Base-by-base conservation (phyloP, 2,329 filamentous ascomycete genomes). In the Penicillium polonicum region DNA sequence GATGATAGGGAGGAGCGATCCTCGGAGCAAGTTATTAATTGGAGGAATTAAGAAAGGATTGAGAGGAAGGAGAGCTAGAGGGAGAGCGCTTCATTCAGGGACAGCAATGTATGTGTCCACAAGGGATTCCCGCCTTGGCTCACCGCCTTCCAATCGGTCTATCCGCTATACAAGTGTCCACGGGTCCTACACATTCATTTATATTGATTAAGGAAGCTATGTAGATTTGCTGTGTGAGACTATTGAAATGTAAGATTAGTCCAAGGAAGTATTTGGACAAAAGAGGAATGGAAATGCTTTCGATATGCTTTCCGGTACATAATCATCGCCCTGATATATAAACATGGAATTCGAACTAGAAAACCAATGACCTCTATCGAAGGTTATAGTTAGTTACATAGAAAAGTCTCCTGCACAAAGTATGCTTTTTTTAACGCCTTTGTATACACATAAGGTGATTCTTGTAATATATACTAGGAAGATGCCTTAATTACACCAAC, bases 21-120 rank as follows among this genome's bases (percentile, higher is more conserved):
- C 63, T 65, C 61, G 49, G 48, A 46, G 38, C 57, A 49, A 53
- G 38, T 48, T 48, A 43, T 45, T 23, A 60, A 58, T 55, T 52
- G 59, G 35, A 56, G 59, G 36, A 59, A 59, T 55, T 52, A 63
- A 46, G 21, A 27, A 48, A 57, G 56, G 57, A 63, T 63, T 59
- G 61, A 57, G 57, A 56, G 59, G 42, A 60, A 55, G 60, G 51
- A 61, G 55, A 65, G 62, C 65, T 66, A 50, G 49, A 59, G 55
- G 60, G 49, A 57, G 55, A 42, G 55, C 48, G 29, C 55, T 57
- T 59, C 59, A 49, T 51, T 67, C 64, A 67, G 65, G 65, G 65
- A 67, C 65, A 57, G 55, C 55, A 67, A 66, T 64, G 59, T 65
- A 66, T 67, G 65, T 67, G 65, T 67, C 65, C 65, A 67, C 65